Evolutionary conservation across 352 stramenopile genomes (phyloP), one percentile per base, ranked within the genome.

Genomic region (Globisporangium sylvaticum): DNA sequence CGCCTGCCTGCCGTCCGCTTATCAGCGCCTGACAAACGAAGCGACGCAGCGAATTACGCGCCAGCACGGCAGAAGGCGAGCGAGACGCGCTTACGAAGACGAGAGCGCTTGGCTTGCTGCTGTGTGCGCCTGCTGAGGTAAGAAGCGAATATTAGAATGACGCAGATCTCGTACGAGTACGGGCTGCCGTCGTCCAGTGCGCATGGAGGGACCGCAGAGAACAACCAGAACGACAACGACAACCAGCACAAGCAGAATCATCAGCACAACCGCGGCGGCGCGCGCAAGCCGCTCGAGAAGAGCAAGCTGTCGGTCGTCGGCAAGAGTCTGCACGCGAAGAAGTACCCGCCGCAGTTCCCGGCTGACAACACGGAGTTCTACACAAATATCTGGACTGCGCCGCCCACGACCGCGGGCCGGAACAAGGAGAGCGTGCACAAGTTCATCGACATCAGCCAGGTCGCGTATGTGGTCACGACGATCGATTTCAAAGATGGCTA

Each of bases 361-460:
- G 39, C 58, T 27, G 85, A 94, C 60, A 81, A 91, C 70, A 87
- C 70, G 55, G 85, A 88, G 53, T 94, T 94, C 72, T 94, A 94
- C 74, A 76, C 76, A 44, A 94, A 94, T 79, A 94, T 94, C 62
- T 94, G 85, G 85, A 76, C 75, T 10, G 56, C 64, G 27, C 50
- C 66, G 22, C 55, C 70, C 3, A 70, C 76, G 58, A 66, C 68
- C 0, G 70, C 65, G 25, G 53, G 55, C 15, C 52, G 32, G 9
- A 64, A 76, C 24, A 18, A 55, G 46, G 76, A 77, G 67, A 73
- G 64, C 54, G 65, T 69, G 34, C 64, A 50, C 44, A 79, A 77
- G 66, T 80, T 87, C 39, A 80, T 94, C 31, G 86, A 94, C 63
- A 90, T 94, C 61, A 80, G 78, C n/a, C 87, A 94, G 42, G 81